Conservation (phyloP, 2,329 filamentous ascomycete species). For the Cercospora sp. region DNA sequence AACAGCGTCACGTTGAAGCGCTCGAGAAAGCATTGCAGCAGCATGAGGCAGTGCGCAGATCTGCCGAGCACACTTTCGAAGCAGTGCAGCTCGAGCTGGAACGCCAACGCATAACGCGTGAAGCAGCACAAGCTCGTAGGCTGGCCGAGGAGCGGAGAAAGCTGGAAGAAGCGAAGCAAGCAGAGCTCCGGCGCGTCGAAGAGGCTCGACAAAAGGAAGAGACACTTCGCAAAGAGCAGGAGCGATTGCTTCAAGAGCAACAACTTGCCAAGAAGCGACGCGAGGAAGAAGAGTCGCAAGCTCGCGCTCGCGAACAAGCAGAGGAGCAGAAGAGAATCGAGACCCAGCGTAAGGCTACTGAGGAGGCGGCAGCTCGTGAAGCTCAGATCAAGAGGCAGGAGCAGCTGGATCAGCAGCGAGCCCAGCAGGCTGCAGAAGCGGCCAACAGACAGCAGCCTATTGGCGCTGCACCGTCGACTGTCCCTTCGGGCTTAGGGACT, state of each 20-base stretch:
- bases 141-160: constrained; percentile 20
- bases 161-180: constrained; percentile 16
- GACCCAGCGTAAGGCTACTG: constrained; percentile 4
- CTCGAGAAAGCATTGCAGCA: constrained; percentile 23
- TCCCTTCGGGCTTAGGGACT: constrained; percentile 12
- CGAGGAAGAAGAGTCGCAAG: constrained; percentile 11
- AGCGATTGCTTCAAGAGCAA: constrained; percentile 15
- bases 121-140: constrained; percentile 19
- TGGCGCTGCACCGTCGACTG: background rate
- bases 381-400: constrained; percentile 10
- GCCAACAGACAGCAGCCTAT: constrained; percentile 2
- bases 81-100: constrained; percentile 21
- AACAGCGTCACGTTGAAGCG: constrained; percentile 25
- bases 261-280: constrained; percentile 8
- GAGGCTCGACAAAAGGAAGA: constrained; percentile 19
- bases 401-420: constrained; percentile 2
- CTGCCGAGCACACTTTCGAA: constrained; percentile 22
- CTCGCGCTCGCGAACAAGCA: constrained; percentile 8
- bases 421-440: constrained; percentile 3
- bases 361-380: constrained; percentile 17
- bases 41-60: constrained; percentile 23
- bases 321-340: background rate
- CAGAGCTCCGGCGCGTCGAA: constrained; percentile 8
- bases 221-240: constrained; percentile 11
- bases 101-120: constrained; percentile 17